phyloP scores from a whole-genome alignment of 306 rosid genomes.

The Prinsepia uniflora region DNA sequence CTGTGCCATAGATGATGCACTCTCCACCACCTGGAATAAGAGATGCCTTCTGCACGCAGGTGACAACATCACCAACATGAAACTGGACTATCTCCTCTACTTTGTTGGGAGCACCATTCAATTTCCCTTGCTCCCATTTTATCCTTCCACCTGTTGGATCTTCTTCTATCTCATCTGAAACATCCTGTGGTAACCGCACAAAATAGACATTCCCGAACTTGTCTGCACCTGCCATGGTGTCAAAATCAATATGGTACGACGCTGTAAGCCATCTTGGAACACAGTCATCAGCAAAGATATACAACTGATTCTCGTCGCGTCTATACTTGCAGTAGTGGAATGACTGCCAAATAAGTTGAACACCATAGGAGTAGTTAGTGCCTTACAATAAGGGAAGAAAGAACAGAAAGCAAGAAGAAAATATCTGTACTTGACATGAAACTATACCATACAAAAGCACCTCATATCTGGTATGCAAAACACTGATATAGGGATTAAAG shows the following conservation, averaged over 20 bases:
- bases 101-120: conserved; percentile 97
- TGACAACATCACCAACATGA: conserved; percentile 80
- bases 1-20: conserved; percentile 83
- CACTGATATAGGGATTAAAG: neutral
- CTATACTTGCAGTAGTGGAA: conserved; percentile 98
- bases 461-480: neutral
- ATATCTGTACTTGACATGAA: neutral
- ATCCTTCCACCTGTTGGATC: conserved; percentile 98
- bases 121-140: conserved; percentile 95
- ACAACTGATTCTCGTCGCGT: conserved; percentile 90
- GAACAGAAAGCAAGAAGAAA: neutral
- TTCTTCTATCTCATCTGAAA: conserved; percentile 96
- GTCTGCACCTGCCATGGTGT: conserved; percentile 98
- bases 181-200: conserved; percentile 85
- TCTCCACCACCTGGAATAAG: conserved; percentile 96
- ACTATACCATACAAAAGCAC: neutral
- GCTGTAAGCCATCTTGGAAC: conserved; percentile 99
- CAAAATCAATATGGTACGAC: conserved; percentile 89
- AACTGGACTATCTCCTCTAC: conserved; percentile 93
- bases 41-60: conserved; percentile 90
- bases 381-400: neutral
- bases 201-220: conserved; percentile 92
- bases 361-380: conserved; percentile 14
- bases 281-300: conserved; percentile 90
- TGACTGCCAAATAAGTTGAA: conserved; percentile 56